Evolutionary conservation across 305 asterid species (phyloP), one percentile per base, ranked within the genome.

Genomic region (Fraxinus xanthoxyloides): DNA sequence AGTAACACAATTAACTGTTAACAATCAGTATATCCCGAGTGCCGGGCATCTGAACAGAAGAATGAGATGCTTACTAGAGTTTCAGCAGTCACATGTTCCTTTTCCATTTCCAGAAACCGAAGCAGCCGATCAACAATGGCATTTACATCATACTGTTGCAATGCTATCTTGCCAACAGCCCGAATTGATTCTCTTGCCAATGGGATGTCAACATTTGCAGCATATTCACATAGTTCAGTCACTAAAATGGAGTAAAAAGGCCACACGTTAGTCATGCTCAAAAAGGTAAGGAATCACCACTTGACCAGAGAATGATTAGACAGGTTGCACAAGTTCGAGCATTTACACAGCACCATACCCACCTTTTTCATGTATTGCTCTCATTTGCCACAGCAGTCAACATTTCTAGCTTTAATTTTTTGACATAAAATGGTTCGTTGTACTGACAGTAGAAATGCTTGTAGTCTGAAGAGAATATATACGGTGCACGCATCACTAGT

Each of bases 191-290:
- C 99, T 86, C 99, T 93, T 82, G 98, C 98, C 90, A 97, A 95
- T 77, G 99, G 94, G 84, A 97, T 92, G 87, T 95, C 99, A 76
- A 97, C 98, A 85, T 95, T 97, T 76, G 98, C 99, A 84, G 97
- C 99, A 90, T 97, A 97, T 86, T 97, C 99, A 78, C 99, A 97
- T 75, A 97, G 97, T 87, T 97, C 99, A n/a, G 98, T 93, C 91
- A 97, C 99, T 97, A 92, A 74, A 86, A 87, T 65, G 79, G 81
- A 86, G 83, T 38, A 78, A 83, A 80, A 75, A 72, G 81, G 48
- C 77, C 81, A 85, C 69, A 67, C 13, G 78, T 87, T 69, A 85
- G 80, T 77, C 8, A 81, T 17, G 69, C 51, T 34, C 1, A 48
- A 85, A 51, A 54, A 59, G 10, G 26, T 73, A 70, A 77, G 61